Percentiles rank a stretch among this genome's conserved stretches.
These are phyloP conservation scores for Bipolaris cookei DNA, from an alignment of 2,329 filamentous ascomycete genomes.

Conservation along the genomic window DNA sequence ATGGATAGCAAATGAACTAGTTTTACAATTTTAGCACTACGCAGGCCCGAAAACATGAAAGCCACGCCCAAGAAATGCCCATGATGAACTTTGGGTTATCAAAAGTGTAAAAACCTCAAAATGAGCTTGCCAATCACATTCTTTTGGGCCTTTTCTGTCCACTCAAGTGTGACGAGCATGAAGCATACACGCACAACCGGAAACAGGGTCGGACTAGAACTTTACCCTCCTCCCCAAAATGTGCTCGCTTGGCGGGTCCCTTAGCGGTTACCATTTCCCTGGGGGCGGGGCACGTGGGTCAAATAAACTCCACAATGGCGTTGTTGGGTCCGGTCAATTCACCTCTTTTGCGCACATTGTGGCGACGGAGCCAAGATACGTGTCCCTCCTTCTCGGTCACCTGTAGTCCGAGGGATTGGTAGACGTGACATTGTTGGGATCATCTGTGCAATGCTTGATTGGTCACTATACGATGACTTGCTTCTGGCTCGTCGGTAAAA, in stretches of 20 bases:
- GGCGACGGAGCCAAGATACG: slow-evolving; percentile 3
- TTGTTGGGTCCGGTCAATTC: background rate
- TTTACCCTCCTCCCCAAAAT: background rate
- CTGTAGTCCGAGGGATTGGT: too few relatives aligned
- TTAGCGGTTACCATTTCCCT: background rate
- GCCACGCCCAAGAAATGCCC: background rate
- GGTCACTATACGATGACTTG: too few relatives aligned
- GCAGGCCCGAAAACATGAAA: background rate
- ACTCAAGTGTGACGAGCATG: background rate
- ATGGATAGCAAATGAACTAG: slow-evolving; percentile 4
- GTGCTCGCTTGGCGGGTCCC: background rate
- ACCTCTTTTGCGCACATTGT: slow-evolving; percentile 10
- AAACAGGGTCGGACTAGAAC: background rate
- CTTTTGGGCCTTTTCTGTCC: background rate
- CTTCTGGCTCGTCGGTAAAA: too few relatives aligned
- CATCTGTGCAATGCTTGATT: too few relatives aligned
- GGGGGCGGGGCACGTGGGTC: background rate
- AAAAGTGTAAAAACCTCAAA: background rate
- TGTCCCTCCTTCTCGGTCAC: background rate
- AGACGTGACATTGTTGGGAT: background rate
- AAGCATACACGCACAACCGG: background rate
- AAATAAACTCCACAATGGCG: background rate
- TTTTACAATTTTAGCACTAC: background rate
- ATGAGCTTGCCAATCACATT: background rate
- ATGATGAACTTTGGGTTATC: background rate